Base-by-base conservation (phyloP, 345 rosid species). In the Arabidopsis arenosa region DNA sequence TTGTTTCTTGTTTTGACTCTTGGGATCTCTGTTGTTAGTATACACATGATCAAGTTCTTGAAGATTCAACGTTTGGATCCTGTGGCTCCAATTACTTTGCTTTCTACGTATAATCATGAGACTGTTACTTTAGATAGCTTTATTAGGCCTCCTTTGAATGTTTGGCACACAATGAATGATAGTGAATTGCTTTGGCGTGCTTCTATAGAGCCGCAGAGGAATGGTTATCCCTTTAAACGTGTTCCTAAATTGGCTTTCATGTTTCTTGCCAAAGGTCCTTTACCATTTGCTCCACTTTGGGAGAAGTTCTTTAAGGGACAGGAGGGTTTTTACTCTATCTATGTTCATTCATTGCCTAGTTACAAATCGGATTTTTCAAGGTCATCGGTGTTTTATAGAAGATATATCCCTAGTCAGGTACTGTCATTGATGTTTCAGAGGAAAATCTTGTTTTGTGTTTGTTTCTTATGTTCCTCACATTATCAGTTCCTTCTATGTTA, bases 341-440 rank as follows among this genome's bases (percentile, higher is more conserved):
- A 95, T 83, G 76, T 92, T 75, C 99, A 95, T 72, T 66, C 96
- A 0, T 51, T 82, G 70, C 99, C 99, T 4, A 55, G 85, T 49
- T 92, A 90, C 80, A 80, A 9, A 63, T 77, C 79, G 1, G 80
- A 82, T 63, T 84, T 82, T 63, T 68, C 93, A 1, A 47, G 71
- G 32, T 81, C 90, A 10, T 92, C 98, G 0, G 88, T 85, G 60
- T 95, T 95, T 81, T 82, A 87, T 83, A 62, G 44, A 83, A 83
- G 97, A 79, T 88, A 92, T 51, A 87, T 95, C 80, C 99, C 98
- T 3, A 90, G 98, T 84, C 90, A 92, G 98, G 99, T 95, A 86
- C 37, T 77, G 60, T 60, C 14, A 9, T 32, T 51, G 55, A 51
- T 60, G 72, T 45, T 47, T 57, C 26, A 49, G 55, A 13, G 0